Evolutionary conservation across 2,329 filamentous ascomycete species (phyloP).

Genomic region (Bisporella sp.): DNA sequence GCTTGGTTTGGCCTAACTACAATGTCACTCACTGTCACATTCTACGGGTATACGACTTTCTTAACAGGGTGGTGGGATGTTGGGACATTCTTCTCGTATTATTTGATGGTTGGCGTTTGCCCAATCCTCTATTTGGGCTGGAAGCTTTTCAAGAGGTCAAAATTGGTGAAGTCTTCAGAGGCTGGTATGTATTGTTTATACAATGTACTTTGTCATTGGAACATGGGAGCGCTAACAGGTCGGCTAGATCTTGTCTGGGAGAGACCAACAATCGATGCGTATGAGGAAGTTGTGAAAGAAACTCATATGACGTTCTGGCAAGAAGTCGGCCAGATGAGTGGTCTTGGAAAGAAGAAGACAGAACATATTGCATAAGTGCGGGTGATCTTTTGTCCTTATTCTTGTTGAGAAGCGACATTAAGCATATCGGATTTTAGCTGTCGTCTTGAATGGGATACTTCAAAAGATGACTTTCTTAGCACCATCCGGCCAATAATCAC

Average conservation of each 20-base stretch:
- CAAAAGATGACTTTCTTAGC: no score
- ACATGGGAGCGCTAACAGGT: background rate
- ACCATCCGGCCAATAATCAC: no score
- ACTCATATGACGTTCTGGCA: conserved; percentile 16
- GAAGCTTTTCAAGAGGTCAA: conserved; percentile 62
- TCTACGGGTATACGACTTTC: conserved; percentile 70
- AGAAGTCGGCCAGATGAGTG: conserved; percentile 17
- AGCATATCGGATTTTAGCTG: no score
- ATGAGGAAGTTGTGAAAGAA: conserved; percentile 14
- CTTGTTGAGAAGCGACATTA: no score
- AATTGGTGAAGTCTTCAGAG: conserved; percentile 37
- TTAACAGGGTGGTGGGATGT: conserved; percentile 61
- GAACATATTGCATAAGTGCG: conserved; percentile 6
- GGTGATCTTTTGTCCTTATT: no score
- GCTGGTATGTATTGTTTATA: conserved; percentile 30
- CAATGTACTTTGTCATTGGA: background rate
- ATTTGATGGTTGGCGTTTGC: conserved; percentile 57
- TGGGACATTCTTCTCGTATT: conserved; percentile 61
- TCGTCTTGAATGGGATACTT: no score
- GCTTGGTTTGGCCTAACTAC: conserved; percentile 52
- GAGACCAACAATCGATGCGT: conserved; percentile 19
- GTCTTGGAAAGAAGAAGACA: conserved; percentile 13
- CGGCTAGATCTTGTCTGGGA: conserved; percentile 14
- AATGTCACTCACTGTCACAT: conserved; percentile 62
- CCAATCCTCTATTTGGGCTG: conserved; percentile 58